Percentiles rank a stretch among this genome's conserved stretches.
These are phyloP conservation scores for Ogataea pini DNA, from an alignment of 805 yeast species.

Conservation along the genomic window DNA sequence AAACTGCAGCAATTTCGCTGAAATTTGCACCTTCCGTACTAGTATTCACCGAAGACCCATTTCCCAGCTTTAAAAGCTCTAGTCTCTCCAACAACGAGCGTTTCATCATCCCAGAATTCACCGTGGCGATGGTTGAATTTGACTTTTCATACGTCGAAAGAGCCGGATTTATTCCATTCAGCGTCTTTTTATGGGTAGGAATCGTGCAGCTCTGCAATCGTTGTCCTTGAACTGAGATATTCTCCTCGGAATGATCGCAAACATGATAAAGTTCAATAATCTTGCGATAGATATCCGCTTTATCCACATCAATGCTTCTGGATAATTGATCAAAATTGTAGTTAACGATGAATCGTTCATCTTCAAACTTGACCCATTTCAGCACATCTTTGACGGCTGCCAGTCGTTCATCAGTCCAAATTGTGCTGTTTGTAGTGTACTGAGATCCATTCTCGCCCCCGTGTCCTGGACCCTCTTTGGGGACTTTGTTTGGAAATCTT, in stretches of 20 bases:
- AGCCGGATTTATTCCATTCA: neutral
- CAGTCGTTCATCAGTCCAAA: conserved; percentile 24
- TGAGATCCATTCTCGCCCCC: neutral
- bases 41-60: conserved; percentile 6
- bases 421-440: neutral
- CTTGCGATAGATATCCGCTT: conserved; percentile 23
- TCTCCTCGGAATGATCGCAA: neutral
- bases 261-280: conserved; percentile 26
- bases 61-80: conserved; percentile 20
- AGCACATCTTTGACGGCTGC: conserved; percentile 16
- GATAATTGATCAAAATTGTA: conserved; percentile 27
- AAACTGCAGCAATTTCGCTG: neutral
- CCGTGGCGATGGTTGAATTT: conserved; percentile 11
- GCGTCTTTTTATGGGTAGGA: neutral
- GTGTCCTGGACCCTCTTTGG: neutral
- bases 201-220: neutral
- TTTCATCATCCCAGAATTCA: conserved; percentile 11
- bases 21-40: neutral
- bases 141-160: conserved; percentile 5
- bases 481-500: conserved; percentile 7
- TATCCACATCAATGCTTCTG: conserved; percentile 13
- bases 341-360: conserved; percentile 19
- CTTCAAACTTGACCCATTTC: conserved; percentile 15
- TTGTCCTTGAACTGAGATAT: neutral
- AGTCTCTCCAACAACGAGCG: conserved; percentile 15